Base-by-base conservation (phyloP, 2,329 filamentous ascomycete genomes). In the Fusarium decemcellulare region DNA sequence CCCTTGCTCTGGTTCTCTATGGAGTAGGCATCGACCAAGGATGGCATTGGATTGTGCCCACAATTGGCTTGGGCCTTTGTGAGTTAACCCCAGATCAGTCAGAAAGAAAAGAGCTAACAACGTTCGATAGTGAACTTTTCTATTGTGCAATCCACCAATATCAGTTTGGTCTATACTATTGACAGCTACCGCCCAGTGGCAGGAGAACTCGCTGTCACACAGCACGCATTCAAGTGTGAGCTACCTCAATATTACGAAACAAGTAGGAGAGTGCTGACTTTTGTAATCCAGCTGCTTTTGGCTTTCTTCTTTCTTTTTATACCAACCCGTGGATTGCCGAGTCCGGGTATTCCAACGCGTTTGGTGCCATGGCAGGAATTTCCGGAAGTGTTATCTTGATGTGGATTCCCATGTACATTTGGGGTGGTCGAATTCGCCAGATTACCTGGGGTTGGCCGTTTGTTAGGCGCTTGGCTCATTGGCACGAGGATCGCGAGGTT, bases 221-320 rank as follows among this genome's bases (percentile, higher is more conserved):
- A 70, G 52, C 63, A 86, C 65, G 84, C 80, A 0, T 87, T 87
- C 73, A 87, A 87, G 74, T 84, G 64, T 65, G 15, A 64, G 64
- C 63, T 23, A 15, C 10, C 27, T 43, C 3, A 5, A 5, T 12
- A 8, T n/a, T 10, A 14, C 15, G 7, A 14, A 16, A 18, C n/a
- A 36, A 40, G 3, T 30, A 37, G 30, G 5, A 18, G 6, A 8
- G 11, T 39, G 3, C 27, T 55, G 23, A n/a, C 27, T 40, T 3
- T 27, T 7, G 6, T 6, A 8, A 10, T 4, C 36, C 32, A 67
- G 64, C 82, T 80, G 75, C 82, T 18, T 87, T 88, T 72, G 86
- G 85, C n/a, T 88, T 88, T 71, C 77, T 88, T 2, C 78, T 88
- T 6, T 85, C 83, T 1, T 88, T 88, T 74, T 88, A 88, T 72